Evolutionary conservation across 1,284 basidiomycete species (phyloP), one percentile per base, ranked within the genome.

Genomic region (Ceratobasidium sp.): DNA sequence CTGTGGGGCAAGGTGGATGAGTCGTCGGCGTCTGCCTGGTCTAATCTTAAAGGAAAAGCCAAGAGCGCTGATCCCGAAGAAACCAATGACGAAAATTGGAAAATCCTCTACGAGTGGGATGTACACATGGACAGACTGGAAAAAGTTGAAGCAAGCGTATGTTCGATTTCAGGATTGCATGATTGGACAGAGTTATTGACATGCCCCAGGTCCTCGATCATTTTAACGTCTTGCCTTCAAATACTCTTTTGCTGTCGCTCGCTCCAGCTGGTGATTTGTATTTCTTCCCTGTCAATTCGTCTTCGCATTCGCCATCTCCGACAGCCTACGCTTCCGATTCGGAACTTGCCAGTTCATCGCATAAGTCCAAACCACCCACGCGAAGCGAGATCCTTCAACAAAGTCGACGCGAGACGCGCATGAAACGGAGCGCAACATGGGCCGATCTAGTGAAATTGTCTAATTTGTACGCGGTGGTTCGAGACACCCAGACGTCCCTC

Each of bases 281-380:
- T 74, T 90, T 86, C 76, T 75, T 90, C 15, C 85, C 73, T 29
- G 69, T 84, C 25, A 34, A 42, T 73, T 78, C 34, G 73, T 79
- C 65, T 71, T 70, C 69, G 10, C 73, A 64, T 50, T 73, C 75
- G n/a, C 83, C 83, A 20, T 76, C 79, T 53, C 80, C 81, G 45
- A 81, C 84, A 20, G 90, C 86, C 25, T 91, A 88, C 76, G 85
- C 82, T 53, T 92, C 89, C 3, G 90, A 90, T 74, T 87, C 87
- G 52, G 90, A 91, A 78, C 70, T 74, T 29, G 69, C 64, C 40
- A 54, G 38, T 56, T 53, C 62, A 20, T 42, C 50, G 40, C 50
- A 68, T 68, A 34, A 54, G 55, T 35, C 60, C 55, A 62, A 56
- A 22, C 43, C 27, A 64, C 68, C 53, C 17, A 64, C 17, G 42